These are phyloP conservation scores for Syzygium malaccense DNA, from an alignment of 441 rosid species.

Conservation along the genomic window DNA sequence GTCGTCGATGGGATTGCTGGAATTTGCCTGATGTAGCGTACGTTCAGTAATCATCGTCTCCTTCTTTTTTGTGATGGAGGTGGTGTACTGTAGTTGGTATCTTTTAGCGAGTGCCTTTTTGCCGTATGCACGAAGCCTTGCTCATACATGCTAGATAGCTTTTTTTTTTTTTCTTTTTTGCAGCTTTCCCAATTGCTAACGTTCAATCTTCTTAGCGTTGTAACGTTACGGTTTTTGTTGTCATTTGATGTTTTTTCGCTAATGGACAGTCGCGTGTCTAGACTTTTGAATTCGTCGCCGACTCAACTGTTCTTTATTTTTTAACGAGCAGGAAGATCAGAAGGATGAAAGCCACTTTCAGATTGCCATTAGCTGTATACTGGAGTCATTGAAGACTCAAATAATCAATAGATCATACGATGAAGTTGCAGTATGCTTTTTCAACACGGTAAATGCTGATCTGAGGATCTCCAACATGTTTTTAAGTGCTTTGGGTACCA, in stretches of 20 bases:
- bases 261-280: background rate
- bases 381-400: constrained; percentile 67
- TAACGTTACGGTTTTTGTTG: background rate
- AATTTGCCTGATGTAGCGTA: background rate
- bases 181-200: background rate
- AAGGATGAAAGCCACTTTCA: constrained; percentile 71
- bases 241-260: background rate
- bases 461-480: background rate
- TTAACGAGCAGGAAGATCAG: constrained; percentile 40
- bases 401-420: constrained; percentile 74
- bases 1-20: background rate
- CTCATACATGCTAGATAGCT: background rate
- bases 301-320: background rate
- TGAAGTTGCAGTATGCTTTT: constrained; percentile 88
- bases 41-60: background rate
- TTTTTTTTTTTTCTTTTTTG: background rate
- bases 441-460: constrained; percentile 68
- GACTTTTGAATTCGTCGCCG: background rate
- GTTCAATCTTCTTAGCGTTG: background rate
- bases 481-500: background rate
- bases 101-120: background rate
- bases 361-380: constrained; percentile 61
- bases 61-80: too few species aligned
- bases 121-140: background rate
- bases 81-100: background rate